Percentiles rank a stretch among this genome's conserved stretches.
phyloP scores from a whole-genome alignment of 2,329 filamentous ascomycete species.

The Fusarium anthophilum region DNA sequence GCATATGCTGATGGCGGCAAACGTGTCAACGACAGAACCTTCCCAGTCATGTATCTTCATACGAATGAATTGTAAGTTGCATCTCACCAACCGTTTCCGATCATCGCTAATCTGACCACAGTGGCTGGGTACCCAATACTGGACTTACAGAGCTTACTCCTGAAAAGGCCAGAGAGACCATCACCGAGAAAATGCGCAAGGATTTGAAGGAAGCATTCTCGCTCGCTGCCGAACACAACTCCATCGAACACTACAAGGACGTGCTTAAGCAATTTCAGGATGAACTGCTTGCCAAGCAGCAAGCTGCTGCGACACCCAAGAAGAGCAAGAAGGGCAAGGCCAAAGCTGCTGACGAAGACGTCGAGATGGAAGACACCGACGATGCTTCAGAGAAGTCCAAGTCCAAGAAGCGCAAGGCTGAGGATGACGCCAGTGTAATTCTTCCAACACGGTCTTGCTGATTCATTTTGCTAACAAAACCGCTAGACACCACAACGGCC shows the following conservation, averaged over 20 bases:
- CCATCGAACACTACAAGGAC: conserved; percentile 84
- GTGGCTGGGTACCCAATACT: conserved; percentile 90
- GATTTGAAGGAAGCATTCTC: conserved; percentile 80
- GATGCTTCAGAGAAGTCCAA: conserved; percentile 70
- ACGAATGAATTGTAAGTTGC: conserved; percentile 95
- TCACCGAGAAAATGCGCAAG: conserved; percentile 83
- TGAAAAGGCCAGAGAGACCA: conserved; percentile 72
- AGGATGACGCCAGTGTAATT: conserved; percentile 70
- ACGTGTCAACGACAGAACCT: conserved; percentile 84
- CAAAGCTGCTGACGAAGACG: conserved; percentile 65
- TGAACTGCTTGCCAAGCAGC: conserved; percentile 61
- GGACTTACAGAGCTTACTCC: conserved; percentile 81
- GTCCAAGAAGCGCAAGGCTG: conserved; percentile 84
- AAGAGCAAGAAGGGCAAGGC: conserved; percentile 58
- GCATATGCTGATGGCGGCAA: conserved; percentile 90
- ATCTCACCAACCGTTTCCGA: not conserved
- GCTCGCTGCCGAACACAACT: conserved; percentile 80
- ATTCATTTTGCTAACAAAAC: conserved; percentile 18
- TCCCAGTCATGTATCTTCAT: conserved; percentile 92
- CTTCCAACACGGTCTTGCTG: not conserved
- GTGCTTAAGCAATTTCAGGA: conserved; percentile 77
- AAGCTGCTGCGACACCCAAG: conserved; percentile 54
- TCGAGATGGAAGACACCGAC: conserved; percentile 71
- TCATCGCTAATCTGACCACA: conserved; percentile 51
- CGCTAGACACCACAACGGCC: conserved; percentile 66